phyloP scores from a whole-genome alignment of 305 asterid genomes.

The Nicotiana rustica region DNA sequence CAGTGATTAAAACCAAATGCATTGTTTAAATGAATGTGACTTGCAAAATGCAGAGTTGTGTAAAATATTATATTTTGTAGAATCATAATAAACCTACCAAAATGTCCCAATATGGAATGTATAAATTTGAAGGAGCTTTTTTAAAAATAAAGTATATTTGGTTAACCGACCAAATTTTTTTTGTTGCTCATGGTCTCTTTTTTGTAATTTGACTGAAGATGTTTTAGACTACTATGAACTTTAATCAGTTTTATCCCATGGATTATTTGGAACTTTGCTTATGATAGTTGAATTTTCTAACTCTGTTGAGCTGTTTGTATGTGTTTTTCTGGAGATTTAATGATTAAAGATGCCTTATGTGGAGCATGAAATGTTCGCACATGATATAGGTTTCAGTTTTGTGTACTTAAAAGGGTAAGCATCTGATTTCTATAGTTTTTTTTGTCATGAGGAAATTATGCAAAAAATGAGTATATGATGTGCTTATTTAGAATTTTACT shows the following conservation, averaged over 20 bases:
- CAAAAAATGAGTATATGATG: neutral
- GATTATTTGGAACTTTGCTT: neutral
- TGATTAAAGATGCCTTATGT: slow-evolving; percentile 1
- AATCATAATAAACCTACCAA: no score
- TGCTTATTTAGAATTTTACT: neutral
- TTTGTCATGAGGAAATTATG: neutral
- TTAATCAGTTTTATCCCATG: neutral
- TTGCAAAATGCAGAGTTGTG: no score
- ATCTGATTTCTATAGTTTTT: neutral
- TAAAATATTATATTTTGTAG: no score
- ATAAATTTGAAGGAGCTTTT: neutral
- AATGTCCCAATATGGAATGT: neutral
- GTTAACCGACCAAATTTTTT: no score
- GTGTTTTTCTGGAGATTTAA: neutral
- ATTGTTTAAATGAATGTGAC: no score
- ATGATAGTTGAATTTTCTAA: neutral
- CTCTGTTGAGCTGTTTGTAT: neutral
- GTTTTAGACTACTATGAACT: neutral
- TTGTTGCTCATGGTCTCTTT: neutral
- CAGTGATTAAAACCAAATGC: no score
- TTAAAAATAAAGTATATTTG: no score
- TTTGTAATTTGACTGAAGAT: neutral
- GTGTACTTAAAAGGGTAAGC: neutral
- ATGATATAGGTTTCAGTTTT: neutral
- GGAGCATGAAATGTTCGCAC: neutral